Base-by-base conservation (phyloP, 768 basidiomycete genomes). In the Sarcomyxa edulis region DNA sequence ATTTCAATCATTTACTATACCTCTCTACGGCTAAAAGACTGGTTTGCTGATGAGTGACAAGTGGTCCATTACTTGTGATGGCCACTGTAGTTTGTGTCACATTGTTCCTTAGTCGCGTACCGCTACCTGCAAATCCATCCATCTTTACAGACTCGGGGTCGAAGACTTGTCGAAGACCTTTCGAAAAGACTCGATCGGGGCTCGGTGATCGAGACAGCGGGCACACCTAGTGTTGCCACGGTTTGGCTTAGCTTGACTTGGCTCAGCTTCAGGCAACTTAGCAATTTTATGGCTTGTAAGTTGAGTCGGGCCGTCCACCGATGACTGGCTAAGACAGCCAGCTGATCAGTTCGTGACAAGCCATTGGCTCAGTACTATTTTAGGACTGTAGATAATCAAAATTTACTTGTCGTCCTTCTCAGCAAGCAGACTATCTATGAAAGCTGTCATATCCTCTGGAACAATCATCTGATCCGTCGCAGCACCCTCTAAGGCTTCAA, bases 171-270 rank as follows among this genome's bases (percentile, higher is more conserved):
- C n/a, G n/a, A n/a, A n/a, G n/a, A n/a, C n/a, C n/a, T n/a, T n/a
- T n/a, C n/a, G n/a, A n/a, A n/a, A n/a, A n/a, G n/a, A n/a, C n/a
- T n/a, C n/a, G n/a, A n/a, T n/a, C n/a, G n/a, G n/a, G n/a, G n/a
- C n/a, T n/a, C n/a, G n/a, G n/a, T n/a, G n/a, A n/a, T n/a, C n/a
- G n/a, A n/a, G n/a, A n/a, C n/a, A n/a, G n/a, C n/a, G n/a, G n/a
- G n/a, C n/a, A n/a, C n/a, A n/a, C n/a, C n/a, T 47, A 44, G 39
- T 50, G 46, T 47, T 45, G 46, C 44, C 47, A 31, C 37, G 20
- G 36, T 39, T 43, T 34, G 20, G 47, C 39, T 41, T 23, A 16
- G 40, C 24, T 14, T 14, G 33, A 48, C 40, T 43, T 24, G 41
- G 45, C 42, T 42, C 38, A 26, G 49, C 45, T 51, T 31, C 19